A percentile compares a stretch with the other conserved stretches of the same genome.
Conservation (phyloP, 1,284 basidiomycete genomes). For the Ustilago nuda region DNA sequence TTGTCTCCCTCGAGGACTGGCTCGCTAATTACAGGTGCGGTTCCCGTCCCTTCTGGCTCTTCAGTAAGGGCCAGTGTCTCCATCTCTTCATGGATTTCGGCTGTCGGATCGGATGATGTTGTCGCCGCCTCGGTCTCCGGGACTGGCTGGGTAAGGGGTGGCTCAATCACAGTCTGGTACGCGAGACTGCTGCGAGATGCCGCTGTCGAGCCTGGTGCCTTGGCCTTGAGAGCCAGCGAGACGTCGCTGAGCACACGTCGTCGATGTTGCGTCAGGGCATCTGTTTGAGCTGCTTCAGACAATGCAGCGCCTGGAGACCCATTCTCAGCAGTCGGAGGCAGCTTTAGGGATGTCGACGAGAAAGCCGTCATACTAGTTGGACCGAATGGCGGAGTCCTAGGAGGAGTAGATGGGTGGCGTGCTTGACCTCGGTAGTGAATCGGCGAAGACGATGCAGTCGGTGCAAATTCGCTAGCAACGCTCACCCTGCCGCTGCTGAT, state of each 20-base stretch:
- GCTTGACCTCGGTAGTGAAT: constrained; percentile 38
- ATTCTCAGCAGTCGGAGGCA: constrained; percentile 7
- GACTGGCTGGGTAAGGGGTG: background rate
- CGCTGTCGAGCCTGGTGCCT: background rate
- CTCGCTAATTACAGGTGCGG: background rate
- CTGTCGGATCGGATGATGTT: background rate
- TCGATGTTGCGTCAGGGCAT: constrained; percentile 24
- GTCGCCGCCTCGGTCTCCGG: background rate
- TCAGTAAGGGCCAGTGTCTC: constrained; percentile 24
- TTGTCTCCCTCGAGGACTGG: background rate
- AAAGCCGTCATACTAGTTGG: constrained; percentile 33
- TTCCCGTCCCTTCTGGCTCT: constrained; percentile 7
- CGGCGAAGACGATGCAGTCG: constrained; percentile 38
- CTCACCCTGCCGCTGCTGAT: constrained; percentile 42
- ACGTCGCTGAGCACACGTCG: constrained; percentile 58
- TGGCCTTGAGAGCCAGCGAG: constrained; percentile 51
- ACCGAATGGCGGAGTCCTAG: constrained; percentile 37
- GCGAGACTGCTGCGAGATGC: constrained; percentile 11
- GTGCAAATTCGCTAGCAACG: constrained; percentile 39
- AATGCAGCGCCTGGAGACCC: constrained; percentile 22
- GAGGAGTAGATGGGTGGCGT: constrained; percentile 45
- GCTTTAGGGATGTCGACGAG: constrained; percentile 40
- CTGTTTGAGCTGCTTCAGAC: constrained; percentile 13
- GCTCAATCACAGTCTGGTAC: constrained; percentile 4
- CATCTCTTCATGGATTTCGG: constrained; percentile 21